Percentiles rank a stretch among this genome's conserved stretches.
Evolutionary conservation across 176 grass and related monocot species (phyloP).

Genomic region (Avena atlantica): DNA sequence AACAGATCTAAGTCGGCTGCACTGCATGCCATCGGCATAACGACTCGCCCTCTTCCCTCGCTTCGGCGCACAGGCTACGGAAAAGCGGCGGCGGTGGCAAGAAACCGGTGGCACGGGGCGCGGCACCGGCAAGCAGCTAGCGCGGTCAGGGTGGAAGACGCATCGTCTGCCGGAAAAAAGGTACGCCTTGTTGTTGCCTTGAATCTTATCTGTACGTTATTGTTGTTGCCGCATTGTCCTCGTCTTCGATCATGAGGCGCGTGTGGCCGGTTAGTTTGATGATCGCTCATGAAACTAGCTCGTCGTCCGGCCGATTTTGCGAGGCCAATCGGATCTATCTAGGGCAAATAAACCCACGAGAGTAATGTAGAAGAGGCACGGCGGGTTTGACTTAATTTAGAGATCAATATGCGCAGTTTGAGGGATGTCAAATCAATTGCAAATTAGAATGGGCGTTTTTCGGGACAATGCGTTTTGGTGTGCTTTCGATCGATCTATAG

Average conservation of each 20-base stretch:
- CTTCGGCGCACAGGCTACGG: background rate
- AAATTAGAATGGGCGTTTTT: too few species aligned
- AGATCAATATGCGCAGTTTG: background rate
- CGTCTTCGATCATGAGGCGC: background rate
- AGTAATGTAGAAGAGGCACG: background rate
- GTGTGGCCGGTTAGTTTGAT: background rate
- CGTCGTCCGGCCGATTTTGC: background rate
- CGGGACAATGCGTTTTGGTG: too few species aligned
- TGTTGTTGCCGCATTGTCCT: background rate
- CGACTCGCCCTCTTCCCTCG: background rate
- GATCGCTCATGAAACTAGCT: background rate
- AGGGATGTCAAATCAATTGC: too few species aligned
- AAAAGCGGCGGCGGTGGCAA: background rate
- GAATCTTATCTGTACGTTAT: background rate
- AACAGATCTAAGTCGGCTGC: slow-evolving; percentile 7
- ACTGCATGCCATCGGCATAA: slow-evolving; percentile 8
- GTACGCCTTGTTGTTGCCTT: background rate
- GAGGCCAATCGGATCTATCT: background rate
- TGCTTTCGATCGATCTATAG: too few species aligned
- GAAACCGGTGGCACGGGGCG: background rate
- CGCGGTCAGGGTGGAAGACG: background rate
- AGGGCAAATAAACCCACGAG: background rate
- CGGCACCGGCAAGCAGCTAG: background rate
- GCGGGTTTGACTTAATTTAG: background rate
- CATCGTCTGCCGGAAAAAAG: background rate